Evolutionary conservation across 2,329 filamentous ascomycete genomes (phyloP).

Genomic region (Parafenestella ontariensis): DNA sequence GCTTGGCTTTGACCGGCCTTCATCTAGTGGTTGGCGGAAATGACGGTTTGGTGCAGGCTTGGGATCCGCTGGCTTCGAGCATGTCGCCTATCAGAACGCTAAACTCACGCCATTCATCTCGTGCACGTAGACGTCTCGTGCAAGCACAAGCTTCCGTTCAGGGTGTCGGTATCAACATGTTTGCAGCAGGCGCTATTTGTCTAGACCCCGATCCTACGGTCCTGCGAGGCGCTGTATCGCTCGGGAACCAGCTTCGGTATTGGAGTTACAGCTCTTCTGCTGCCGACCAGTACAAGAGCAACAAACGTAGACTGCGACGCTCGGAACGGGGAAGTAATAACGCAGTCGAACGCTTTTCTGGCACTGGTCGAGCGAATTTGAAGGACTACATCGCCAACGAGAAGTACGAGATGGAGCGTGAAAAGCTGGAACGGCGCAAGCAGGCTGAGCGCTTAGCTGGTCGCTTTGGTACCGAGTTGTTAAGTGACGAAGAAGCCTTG

Average conservation of each 20-base stretch:
- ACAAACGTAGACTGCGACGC: conserved; percentile 79
- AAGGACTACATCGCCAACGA: conserved; percentile 88
- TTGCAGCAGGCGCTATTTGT: conserved; percentile 81
- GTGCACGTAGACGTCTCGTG: conserved; percentile 76
- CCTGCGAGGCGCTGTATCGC: conserved; percentile 83
- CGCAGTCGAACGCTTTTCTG: conserved; percentile 64
- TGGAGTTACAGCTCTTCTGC: conserved; percentile 91
- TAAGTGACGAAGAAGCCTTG: conserved; percentile 68
- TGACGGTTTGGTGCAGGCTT: conserved; percentile 93
- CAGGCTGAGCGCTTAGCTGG: conserved; percentile 75
- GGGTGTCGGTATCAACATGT: conserved; percentile 76
- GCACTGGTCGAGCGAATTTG: conserved; percentile 72
- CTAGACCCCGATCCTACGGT: conserved; percentile 88
- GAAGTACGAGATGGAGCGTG: conserved; percentile 76
- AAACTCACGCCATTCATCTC: conserved; percentile 81
- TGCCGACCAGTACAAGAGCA: conserved; percentile 74
- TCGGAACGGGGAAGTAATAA: conserved; percentile 69
- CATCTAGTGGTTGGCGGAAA: conserved; percentile 93
- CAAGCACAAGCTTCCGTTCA: conserved; percentile 72
- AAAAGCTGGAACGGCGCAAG: conserved; percentile 70
- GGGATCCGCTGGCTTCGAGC: conserved; percentile 91
- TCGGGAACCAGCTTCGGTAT: conserved; percentile 86
- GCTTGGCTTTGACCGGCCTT: conserved; percentile 80
- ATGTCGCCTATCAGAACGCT: conserved; percentile 81
- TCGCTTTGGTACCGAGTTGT: conserved; percentile 83